Evolutionary conservation across 768 basidiomycete genomes (phyloP), one percentile per base, ranked within the genome.

Genomic region (Lentinula sp.): DNA sequence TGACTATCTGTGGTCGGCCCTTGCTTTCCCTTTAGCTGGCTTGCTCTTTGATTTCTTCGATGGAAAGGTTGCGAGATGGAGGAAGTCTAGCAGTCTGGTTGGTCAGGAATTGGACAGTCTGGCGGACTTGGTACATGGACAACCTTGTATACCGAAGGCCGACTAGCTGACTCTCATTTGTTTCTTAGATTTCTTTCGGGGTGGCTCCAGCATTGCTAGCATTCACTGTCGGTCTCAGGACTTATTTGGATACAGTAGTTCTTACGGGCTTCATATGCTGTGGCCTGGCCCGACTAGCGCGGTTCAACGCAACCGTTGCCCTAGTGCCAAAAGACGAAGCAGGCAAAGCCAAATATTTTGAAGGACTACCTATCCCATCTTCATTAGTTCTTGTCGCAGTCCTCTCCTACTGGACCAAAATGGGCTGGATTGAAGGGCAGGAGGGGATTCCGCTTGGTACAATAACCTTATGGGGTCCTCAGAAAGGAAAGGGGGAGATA

Each of bases 251-350:
- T 77, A 91, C 89, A 1, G 81, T 95, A 65, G 77, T 87, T 62
- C 81, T 99, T 49, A 86, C 95, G 13, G 83, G 85, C 56, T 99
- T 98, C 73, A 93, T 97, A 66, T 98, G 96, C 70, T 93, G 89
- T 75, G 97, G 97, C 39, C 85, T 99, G 57, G 97, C 97, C 18
- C 89, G 97, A 54, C 88, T 99, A 37, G 97, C 97, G 9, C 87
- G 97, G 45, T 99, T 98, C 82, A 99, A 99, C 73, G 97, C 96
- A 8, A 99, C 97, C 0, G 96, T 97, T 61, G 97, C 97, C 3
- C 78, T 93, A 46, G 81, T 97, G 28, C 96, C 96, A 1, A 95
- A 95, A 73, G 91, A 95, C 70, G 75, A 72, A 6, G 80, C 80
- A 34, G 96, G 97, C 61, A 98, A 98, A 72, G 81, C 91, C 15